phyloP scores from a whole-genome alignment of 2,329 filamentous ascomycete species.

The Penicillium sp. region DNA sequence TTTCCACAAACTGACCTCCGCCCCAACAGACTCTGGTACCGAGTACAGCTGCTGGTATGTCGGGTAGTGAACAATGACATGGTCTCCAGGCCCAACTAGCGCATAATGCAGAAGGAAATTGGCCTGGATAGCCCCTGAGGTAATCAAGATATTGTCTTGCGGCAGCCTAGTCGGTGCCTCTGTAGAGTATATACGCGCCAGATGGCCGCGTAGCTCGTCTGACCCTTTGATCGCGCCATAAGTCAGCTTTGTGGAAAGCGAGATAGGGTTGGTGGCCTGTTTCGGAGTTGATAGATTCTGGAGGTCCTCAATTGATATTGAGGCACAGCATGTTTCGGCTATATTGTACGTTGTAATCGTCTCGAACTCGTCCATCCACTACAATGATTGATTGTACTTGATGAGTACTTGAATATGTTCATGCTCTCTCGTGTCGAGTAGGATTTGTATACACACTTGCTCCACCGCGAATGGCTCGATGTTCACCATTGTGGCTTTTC shows the following conservation, averaged over 20 bases:
- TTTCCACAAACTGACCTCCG: slow-evolving; percentile 73
- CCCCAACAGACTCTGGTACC: slow-evolving; percentile 69
- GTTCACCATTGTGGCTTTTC: slow-evolving; percentile 34
- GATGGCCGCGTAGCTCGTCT: slow-evolving; percentile 57
- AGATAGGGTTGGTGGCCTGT: slow-evolving; percentile 20
- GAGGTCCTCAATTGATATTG: slow-evolving; percentile 53
- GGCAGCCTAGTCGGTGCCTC: slow-evolving; percentile 47
- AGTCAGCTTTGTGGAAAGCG: slow-evolving; percentile 57
- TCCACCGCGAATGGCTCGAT: slow-evolving; percentile 57
- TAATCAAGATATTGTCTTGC: slow-evolving; percentile 67
- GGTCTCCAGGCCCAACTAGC: slow-evolving; percentile 68
- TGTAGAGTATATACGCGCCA: slow-evolving; percentile 63
- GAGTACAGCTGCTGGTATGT: slow-evolving; percentile 83
- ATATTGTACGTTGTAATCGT: slow-evolving; percentile 53
- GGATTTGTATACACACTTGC: slow-evolving; percentile 46
- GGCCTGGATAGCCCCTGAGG: slow-evolving; percentile 76
- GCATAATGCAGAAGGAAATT: slow-evolving; percentile 77
- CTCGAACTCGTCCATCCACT: slow-evolving; percentile 58
- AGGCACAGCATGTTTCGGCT: slow-evolving; percentile 56
- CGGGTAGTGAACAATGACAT: slow-evolving; percentile 81
- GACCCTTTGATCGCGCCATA: slow-evolving; percentile 73
- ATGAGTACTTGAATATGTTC: background rate
- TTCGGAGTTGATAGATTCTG: slow-evolving; percentile 52
- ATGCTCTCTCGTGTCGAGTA: background rate
- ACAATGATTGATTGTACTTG: background rate